phyloP scores from a whole-genome alignment of 371 early-diverging fungal genomes.

The Mortierella sp. region DNA sequence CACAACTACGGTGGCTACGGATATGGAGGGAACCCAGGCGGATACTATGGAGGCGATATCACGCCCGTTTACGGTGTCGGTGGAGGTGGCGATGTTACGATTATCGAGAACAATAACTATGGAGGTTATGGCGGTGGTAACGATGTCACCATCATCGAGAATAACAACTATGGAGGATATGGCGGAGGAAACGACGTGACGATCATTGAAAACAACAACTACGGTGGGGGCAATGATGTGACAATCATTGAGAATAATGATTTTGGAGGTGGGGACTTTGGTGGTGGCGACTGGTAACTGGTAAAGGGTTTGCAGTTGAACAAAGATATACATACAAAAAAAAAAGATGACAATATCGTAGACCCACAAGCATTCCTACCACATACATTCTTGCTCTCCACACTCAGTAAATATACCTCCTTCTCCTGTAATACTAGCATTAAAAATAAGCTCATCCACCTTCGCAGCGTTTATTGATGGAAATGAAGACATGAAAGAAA shows the following conservation, averaged over 20 bases:
- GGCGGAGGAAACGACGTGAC: conserved; percentile 4
- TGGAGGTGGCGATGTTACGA: background rate
- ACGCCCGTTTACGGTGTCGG: background rate
- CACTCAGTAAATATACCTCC: background rate
- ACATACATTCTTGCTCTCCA: background rate
- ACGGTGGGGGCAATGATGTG: conserved; percentile 3
- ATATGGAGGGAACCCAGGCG: background rate
- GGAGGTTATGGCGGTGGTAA: conserved; percentile 6
- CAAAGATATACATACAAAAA: no score
- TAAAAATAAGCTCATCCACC: background rate
- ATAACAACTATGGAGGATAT: conserved; percentile 2
- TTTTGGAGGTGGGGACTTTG: conserved; percentile 27
- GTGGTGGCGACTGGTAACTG: conserved; percentile 4
- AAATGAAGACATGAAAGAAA: no score
- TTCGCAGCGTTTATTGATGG: background rate
- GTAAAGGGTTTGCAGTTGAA: no score
- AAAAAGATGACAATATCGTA: background rate
- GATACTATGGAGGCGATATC: background rate
- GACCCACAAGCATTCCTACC: background rate
- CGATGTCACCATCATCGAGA: background rate
- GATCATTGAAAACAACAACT: background rate
- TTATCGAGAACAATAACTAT: conserved; percentile 10
- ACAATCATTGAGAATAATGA: conserved; percentile 22
- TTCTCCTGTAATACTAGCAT: background rate
- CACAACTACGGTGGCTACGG: conserved; percentile 8